A percentile compares a stretch with the other conserved stretches of the same genome.
Conservation (phyloP, 495 filamentous ascomycete species). For the Penicillium fimorum region DNA sequence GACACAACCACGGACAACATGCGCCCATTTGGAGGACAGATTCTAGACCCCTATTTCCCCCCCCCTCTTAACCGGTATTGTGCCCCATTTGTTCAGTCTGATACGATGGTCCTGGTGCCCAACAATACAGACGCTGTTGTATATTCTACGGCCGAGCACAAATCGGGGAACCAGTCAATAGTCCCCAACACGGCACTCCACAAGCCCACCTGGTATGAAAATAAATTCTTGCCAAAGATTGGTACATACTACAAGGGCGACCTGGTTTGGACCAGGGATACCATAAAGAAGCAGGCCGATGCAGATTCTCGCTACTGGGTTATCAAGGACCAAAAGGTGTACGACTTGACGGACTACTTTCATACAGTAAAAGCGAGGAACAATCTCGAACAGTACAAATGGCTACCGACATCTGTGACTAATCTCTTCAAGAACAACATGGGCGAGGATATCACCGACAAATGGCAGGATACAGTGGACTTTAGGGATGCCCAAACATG, state of each 20-base stretch:
- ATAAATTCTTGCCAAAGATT: conserved; percentile 74
- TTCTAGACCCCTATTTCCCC: conserved; percentile 80
- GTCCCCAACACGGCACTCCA: conserved; percentile 55
- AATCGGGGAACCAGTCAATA: conserved; percentile 56
- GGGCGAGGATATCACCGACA: conserved; percentile 69
- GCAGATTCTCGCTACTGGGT: conserved; percentile 73
- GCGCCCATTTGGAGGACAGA: conserved; percentile 71
- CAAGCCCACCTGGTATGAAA: conserved; percentile 70
- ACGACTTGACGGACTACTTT: conserved; percentile 91
- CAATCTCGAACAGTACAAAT: conserved; percentile 54
- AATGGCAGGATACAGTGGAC: conserved; percentile 54
- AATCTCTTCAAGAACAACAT: conserved; percentile 69
- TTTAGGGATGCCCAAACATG: conserved; percentile 66
- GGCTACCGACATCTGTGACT: conserved; percentile 63
- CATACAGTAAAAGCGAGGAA: conserved; percentile 58
- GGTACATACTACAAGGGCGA: conserved; percentile 83
- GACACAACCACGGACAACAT: conserved; percentile 65
- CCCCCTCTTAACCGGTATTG: conserved; percentile 77
- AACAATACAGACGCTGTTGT: conserved; percentile 59
- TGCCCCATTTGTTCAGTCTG: conserved; percentile 57
- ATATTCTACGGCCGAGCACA: conserved; percentile 57
- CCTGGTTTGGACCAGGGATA: conserved; percentile 66
- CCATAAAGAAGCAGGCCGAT: conserved; percentile 54
- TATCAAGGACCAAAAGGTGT: conserved; percentile 69
- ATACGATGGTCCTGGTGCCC: conserved; percentile 49